phyloP scores from a whole-genome alignment of 139 green algal genomes.

The Closterium sp. region DNA sequence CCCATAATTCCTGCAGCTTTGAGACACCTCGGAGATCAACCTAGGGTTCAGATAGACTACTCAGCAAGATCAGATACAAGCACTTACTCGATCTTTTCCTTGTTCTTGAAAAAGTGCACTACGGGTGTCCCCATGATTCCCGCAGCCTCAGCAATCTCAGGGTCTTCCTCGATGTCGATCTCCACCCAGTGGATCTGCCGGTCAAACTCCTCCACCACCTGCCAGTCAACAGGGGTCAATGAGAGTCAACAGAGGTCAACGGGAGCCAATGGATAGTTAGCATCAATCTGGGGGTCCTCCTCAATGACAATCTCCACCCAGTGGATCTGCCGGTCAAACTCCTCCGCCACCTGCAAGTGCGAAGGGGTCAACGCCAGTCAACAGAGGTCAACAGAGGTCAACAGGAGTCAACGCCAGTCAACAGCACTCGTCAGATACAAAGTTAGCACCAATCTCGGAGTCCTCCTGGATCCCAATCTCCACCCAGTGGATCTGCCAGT shows the following conservation, averaged over 20 bases:
- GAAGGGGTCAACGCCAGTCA: neutral
- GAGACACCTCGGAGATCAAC: neutral
- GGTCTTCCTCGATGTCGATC: constrained; percentile 90
- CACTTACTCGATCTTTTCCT: constrained; percentile 65
- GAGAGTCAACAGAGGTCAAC: neutral
- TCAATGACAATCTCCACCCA: constrained; percentile 95
- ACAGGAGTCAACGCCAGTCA: too few species aligned
- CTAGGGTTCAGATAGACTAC: neutral
- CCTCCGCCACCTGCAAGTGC: constrained; percentile 49
- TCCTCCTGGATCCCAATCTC: constrained; percentile 92
- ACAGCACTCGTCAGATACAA: too few species aligned
- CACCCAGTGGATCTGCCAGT: constrained; percentile 72
- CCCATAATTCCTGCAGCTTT: neutral
- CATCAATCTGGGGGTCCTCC: constrained; percentile 82
- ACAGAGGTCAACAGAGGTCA: too few species aligned
- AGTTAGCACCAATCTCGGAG: constrained; percentile 74
- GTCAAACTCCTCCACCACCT: constrained; percentile 56
- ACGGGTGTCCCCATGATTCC: constrained; percentile 87
- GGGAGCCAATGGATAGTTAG: too few species aligned
- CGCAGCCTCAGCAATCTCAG: constrained; percentile 83
- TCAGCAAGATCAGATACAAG: neutral
- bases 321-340: constrained; percentile 62
- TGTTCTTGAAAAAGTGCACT: constrained; percentile 92
- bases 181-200: constrained; percentile 79
- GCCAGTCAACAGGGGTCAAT: neutral